phyloP scores from a whole-genome alignment of 495 filamentous ascomycete genomes.

The Penicillium roqueforti region DNA sequence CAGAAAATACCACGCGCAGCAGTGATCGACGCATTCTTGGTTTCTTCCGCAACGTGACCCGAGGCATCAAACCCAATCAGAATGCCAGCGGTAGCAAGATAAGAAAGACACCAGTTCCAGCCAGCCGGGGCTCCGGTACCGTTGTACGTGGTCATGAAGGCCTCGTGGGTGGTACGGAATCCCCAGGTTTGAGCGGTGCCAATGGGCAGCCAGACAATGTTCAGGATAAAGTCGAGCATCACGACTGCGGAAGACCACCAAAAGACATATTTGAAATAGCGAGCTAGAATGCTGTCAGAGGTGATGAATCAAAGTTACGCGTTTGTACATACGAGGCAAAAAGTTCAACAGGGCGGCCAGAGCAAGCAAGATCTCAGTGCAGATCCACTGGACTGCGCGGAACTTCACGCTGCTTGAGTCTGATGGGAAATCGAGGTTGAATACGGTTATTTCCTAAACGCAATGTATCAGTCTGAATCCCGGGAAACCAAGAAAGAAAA shows the following conservation, averaged over 20 bases:
- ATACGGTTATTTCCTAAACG: conserved; percentile 49
- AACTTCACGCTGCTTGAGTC: conserved; percentile 47
- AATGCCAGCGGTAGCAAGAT: conserved; percentile 55
- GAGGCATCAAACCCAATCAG: conserved; percentile 56
- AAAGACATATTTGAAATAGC: conserved; percentile 45
- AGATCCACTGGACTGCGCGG: conserved; percentile 50
- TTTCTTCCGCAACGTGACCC: conserved; percentile 55
- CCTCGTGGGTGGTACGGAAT: conserved; percentile 50
- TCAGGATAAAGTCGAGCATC: conserved; percentile 52
- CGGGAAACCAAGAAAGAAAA: background rate
- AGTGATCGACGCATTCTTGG: conserved; percentile 51
- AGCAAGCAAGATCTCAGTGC: conserved; percentile 45
- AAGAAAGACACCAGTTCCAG: conserved; percentile 59
- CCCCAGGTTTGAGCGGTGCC: conserved; percentile 50
- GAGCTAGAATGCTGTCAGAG: conserved; percentile 26
- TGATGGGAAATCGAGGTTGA: conserved; percentile 46
- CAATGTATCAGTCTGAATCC: background rate
- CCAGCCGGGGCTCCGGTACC: conserved; percentile 51
- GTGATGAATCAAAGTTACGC: background rate
- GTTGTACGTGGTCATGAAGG: conserved; percentile 56
- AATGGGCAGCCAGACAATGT: conserved; percentile 56
- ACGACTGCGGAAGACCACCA: conserved; percentile 46
- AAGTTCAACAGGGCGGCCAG: conserved; percentile 44
- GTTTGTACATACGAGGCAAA: conserved; percentile 36
- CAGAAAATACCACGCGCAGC: conserved; percentile 54